Evolutionary conservation across 2,329 filamentous ascomycete species (phyloP).

Genomic region (Ophiognomonia clavigignenti-juglandacearum): DNA sequence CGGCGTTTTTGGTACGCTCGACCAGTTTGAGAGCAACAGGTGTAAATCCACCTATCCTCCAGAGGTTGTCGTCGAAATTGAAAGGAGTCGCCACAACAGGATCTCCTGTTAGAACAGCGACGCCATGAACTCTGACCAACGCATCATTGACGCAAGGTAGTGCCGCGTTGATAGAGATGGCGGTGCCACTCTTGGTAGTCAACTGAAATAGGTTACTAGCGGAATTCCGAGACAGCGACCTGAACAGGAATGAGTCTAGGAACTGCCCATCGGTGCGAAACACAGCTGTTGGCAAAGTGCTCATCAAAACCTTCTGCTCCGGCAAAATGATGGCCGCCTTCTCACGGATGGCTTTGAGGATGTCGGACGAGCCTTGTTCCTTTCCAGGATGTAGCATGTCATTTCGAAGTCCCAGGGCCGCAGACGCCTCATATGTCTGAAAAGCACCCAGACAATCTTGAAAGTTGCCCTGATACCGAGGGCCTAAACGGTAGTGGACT

Average conservation of each 20-base stretch:
- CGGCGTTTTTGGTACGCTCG: constrained; percentile 65
- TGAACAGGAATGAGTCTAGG: constrained; percentile 70
- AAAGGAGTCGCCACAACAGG: constrained; percentile 78
- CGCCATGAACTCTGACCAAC: constrained; percentile 72
- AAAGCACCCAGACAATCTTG: constrained; percentile 95
- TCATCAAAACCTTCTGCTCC: constrained; percentile 76
- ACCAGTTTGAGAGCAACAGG: constrained; percentile 80
- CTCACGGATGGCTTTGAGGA: constrained; percentile 79
- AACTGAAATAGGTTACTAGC: constrained; percentile 63
- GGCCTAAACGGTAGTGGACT: constrained; percentile 84
- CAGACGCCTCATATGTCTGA: constrained; percentile 92
- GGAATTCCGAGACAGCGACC: constrained; percentile 68
- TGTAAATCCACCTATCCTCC: constrained; percentile 88
- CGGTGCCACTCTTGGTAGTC: constrained; percentile 67
- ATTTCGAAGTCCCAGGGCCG: constrained; percentile 83
- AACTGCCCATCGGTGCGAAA: constrained; percentile 77
- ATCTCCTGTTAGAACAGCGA: constrained; percentile 76
- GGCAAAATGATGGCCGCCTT: constrained; percentile 79
- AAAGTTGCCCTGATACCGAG: constrained; percentile 91
- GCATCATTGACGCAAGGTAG: constrained; percentile 86
- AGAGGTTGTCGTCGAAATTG: constrained; percentile 84
- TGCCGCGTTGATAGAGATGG: constrained; percentile 83
- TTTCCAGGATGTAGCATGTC: constrained; percentile 86
- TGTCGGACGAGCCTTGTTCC: constrained; percentile 88
- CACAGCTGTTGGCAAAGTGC: constrained; percentile 74